Conservation (phyloP, 345 rosid genomes). For the Hibiscus syriacus region DNA sequence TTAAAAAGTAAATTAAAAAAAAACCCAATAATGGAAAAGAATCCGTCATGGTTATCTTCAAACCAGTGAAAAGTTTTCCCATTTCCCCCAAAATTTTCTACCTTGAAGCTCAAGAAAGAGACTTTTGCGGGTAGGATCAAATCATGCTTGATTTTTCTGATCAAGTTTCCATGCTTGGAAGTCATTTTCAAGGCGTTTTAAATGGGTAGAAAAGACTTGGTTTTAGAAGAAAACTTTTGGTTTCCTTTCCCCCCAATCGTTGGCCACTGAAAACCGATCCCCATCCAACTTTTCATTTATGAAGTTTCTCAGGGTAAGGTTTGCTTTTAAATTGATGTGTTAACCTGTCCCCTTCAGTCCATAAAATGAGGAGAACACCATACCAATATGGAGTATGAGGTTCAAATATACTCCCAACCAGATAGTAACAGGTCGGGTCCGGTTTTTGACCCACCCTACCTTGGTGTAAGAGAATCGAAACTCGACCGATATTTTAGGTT, state of each 20-base stretch:
- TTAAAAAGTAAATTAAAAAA: not conserved
- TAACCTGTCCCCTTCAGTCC: constrained; percentile 38
- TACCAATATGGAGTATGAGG: too few species aligned
- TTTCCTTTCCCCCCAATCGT: not conserved
- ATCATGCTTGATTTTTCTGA: constrained; percentile 1
- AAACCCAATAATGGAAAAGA: constrained; percentile 8
- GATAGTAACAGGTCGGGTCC: too few species aligned
- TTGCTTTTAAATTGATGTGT: constrained; percentile 8
- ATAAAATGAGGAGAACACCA: too few species aligned
- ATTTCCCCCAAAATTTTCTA: constrained; percentile 15
- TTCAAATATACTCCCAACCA: too few species aligned
- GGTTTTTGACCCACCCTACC: too few species aligned
- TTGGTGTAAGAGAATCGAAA: too few species aligned
- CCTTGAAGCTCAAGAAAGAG: constrained; percentile 37
- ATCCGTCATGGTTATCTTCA: too few species aligned
- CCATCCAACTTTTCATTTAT: not conserved
- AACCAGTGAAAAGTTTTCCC: too few species aligned
- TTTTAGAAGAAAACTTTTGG: not conserved
- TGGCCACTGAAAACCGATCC: constrained; percentile 6
- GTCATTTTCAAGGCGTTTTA: constrained; percentile 43
- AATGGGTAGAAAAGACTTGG: constrained; percentile 9
- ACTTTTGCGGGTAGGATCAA: constrained; percentile 37
- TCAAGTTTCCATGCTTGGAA: constrained; percentile 12
- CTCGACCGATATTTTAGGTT: too few species aligned
- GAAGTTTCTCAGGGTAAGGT: not conserved